Conservation (phyloP, 1,284 basidiomycete genomes). For the Apiotrichum gracile region DNA sequence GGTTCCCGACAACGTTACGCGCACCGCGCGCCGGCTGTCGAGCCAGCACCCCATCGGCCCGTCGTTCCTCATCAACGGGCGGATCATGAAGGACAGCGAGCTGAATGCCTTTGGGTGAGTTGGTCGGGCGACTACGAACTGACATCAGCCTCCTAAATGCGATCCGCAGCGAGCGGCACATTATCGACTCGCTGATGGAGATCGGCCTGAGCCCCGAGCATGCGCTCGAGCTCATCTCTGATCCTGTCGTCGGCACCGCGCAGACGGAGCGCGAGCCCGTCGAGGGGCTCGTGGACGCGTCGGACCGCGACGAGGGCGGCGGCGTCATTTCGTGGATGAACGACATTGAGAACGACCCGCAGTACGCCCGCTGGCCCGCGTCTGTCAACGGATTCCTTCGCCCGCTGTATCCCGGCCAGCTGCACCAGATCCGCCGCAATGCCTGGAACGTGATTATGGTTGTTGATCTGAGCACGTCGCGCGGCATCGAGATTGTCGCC, state of each 20-base stretch:
- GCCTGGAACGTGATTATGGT: conserved; percentile 73
- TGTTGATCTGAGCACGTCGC: conserved; percentile 65
- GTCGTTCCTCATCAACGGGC: conserved; percentile 71
- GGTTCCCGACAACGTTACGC: conserved; percentile 46
- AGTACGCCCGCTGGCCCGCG: conserved; percentile 35
- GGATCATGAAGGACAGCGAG: conserved; percentile 57
- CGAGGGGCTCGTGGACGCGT: conserved; percentile 78
- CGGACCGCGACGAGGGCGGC: conserved; percentile 74
- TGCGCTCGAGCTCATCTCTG: conserved; percentile 65
- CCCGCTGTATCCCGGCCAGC: conserved; percentile 57
- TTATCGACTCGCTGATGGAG: conserved; percentile 58
- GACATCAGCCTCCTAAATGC: conserved; percentile 58
- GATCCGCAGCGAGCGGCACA: conserved; percentile 64
- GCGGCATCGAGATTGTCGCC: conserved; percentile 59
- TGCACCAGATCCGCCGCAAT: conserved; percentile 66
- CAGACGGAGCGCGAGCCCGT: conserved; percentile 54
- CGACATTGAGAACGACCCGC: conserved; percentile 71
- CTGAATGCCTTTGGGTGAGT: conserved; percentile 62
- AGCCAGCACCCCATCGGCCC: conserved; percentile 21
- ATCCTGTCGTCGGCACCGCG: conserved; percentile 54
- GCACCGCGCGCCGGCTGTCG: conserved; percentile 57
- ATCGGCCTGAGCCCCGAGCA: conserved; percentile 60
- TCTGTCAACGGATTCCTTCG: conserved; percentile 31
- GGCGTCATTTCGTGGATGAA: conserved; percentile 78
- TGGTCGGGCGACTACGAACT: conserved; percentile 6